These are phyloP conservation scores for Sequoia sempervirens DNA, from an alignment of 75 land plant species.

Conservation along the genomic window DNA sequence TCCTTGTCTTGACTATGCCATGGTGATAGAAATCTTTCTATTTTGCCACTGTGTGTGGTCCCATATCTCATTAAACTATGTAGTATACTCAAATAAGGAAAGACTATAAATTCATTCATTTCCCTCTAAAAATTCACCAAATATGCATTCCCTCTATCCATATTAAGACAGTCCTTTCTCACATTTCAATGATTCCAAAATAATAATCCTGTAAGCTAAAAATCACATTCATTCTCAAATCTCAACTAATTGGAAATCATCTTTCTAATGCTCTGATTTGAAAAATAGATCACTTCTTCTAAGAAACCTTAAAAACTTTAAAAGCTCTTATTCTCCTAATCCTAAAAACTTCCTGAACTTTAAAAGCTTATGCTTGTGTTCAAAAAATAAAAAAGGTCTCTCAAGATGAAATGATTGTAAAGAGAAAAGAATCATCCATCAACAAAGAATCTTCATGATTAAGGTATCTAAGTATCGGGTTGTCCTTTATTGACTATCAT, in stretches of 20 bases:
- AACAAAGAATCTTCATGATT: neutral
- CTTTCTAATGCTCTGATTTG: neutral
- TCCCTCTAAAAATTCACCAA: too few species aligned
- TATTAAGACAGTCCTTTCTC: too few species aligned
- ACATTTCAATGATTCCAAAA: neutral
- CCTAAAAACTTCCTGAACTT: neutral
- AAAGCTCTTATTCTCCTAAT: too few species aligned
- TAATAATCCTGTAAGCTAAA: constrained; percentile 1
- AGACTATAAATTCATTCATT: too few species aligned
- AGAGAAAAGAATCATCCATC: neutral
- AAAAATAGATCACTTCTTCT: constrained; percentile 1
- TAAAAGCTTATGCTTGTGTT: neutral
- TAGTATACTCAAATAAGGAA: too few species aligned
- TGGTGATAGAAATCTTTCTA: too few species aligned
- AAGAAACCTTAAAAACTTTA: neutral
- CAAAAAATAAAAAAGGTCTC: neutral
- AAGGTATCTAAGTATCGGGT: too few species aligned
- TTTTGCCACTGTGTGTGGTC: too few species aligned
- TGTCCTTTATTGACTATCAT: too few species aligned
- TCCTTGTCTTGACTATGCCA: too few species aligned
- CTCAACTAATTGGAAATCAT: neutral
- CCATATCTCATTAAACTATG: too few species aligned
- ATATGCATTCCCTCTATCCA: too few species aligned
- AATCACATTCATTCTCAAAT: neutral
- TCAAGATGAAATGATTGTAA: neutral